A percentile compares a stretch with the other conserved stretches of the same genome.
These are phyloP conservation scores for Alternaria dauci DNA, from an alignment of 2,329 filamentous ascomycete species.

Conservation along the genomic window DNA sequence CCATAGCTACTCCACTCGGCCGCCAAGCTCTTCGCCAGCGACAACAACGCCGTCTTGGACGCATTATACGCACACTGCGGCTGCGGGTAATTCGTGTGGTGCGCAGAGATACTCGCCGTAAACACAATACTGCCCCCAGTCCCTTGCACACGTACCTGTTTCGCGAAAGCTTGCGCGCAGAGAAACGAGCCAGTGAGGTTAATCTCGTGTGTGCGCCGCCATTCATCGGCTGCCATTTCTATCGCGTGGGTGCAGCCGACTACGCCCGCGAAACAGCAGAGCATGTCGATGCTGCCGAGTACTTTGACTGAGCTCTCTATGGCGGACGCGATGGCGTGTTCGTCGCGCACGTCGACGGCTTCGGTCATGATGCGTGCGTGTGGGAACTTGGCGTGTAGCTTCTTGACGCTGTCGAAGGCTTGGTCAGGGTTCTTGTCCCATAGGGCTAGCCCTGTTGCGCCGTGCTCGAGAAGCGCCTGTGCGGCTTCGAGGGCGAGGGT, in stretches of 20 bases:
- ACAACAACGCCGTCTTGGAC: slow-evolving; percentile 72
- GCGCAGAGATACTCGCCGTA: slow-evolving; percentile 72
- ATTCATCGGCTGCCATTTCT: slow-evolving; percentile 66
- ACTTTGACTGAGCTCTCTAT: slow-evolving; percentile 49
- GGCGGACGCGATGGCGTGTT: slow-evolving; percentile 54
- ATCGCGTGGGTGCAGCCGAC: slow-evolving; percentile 69
- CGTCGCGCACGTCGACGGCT: slow-evolving; percentile 68
- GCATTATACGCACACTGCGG: slow-evolving; percentile 77
- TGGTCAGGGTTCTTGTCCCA: slow-evolving; percentile 65
- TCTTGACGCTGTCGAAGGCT: slow-evolving; percentile 54
- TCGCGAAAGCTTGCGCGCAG: slow-evolving; percentile 70
- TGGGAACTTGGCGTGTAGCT: slow-evolving; percentile 65
- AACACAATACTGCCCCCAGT: slow-evolving; percentile 70
- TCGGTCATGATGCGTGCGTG: slow-evolving; percentile 59
- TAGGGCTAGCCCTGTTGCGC: slow-evolving; percentile 65
- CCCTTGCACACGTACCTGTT: slow-evolving; percentile 49
- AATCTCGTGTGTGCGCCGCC: slow-evolving; percentile 71
- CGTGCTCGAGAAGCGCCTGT: slow-evolving; percentile 73
- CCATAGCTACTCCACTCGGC: slow-evolving; percentile 77
- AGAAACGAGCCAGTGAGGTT: slow-evolving; percentile 77
- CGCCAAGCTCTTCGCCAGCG: slow-evolving; percentile 70
- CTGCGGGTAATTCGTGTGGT: slow-evolving; percentile 75
- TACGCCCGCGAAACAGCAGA: slow-evolving; percentile 73
- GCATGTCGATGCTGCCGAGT: slow-evolving; percentile 63
- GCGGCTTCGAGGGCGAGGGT: slow-evolving; percentile 67